phyloP scores from a whole-genome alignment of 306 rosid species.

The Luffa acutangula region DNA sequence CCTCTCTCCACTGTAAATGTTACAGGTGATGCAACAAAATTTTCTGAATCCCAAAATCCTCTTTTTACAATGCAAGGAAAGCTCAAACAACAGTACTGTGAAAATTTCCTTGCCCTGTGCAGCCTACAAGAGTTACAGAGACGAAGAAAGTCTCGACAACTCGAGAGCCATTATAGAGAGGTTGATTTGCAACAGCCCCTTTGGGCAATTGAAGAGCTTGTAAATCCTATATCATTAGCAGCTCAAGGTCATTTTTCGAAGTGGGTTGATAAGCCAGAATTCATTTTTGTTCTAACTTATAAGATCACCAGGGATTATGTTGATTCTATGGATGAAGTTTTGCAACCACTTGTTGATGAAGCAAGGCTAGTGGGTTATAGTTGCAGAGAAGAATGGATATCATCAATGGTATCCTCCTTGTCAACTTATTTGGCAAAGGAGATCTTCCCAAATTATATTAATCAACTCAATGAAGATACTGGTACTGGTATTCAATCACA shows the following conservation, averaged over 20 bases:
- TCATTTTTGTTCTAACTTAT: constrained; percentile 74
- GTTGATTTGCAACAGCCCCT: constrained; percentile 67
- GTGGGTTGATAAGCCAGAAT: constrained; percentile 84
- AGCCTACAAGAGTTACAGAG: constrained; percentile 75
- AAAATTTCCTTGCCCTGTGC: constrained; percentile 70
- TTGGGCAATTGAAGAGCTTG: constrained; percentile 97
- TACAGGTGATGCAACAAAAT: constrained; percentile 29
- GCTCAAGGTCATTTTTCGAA: constrained; percentile 78
- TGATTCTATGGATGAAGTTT: constrained; percentile 69
- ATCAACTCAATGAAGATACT: constrained; percentile 46
- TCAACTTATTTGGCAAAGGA: constrained; percentile 77
- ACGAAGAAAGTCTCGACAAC: constrained; percentile 77
- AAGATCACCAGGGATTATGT: constrained; percentile 79
- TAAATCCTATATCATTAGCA: constrained; percentile 71
- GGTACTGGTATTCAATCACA: constrained; percentile 29
- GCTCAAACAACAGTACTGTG: constrained; percentile 65
- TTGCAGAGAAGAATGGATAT: constrained; percentile 96
- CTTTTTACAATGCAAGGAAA: constrained; percentile 70
- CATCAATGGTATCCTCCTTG: constrained; percentile 74
- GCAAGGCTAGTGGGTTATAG: constrained; percentile 79
- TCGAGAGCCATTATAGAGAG: constrained; percentile 45
- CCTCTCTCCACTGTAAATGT: constrained; percentile 49
- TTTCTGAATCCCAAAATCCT: constrained; percentile 47
- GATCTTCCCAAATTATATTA: constrained; percentile 56
- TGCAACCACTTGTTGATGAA: constrained; percentile 93